Conservation (phyloP, 345 rosid species). For the Syzygium grande region DNA sequence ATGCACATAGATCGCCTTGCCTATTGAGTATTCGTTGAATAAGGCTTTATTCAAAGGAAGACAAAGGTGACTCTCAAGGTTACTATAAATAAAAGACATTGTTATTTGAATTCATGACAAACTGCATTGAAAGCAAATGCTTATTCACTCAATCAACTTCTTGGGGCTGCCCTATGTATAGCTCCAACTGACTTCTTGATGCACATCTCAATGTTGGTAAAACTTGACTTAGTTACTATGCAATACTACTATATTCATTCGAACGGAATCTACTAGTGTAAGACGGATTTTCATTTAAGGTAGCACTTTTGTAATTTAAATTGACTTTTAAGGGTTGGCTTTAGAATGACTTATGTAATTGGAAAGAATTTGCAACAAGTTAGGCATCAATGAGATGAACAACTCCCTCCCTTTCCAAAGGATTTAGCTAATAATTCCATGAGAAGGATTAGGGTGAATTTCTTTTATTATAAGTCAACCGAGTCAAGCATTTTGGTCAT, state of each 20-base stretch:
- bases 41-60: background rate
- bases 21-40: no score
- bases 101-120: no score
- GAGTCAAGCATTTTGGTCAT: background rate
- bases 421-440: background rate
- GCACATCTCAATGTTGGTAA: background rate
- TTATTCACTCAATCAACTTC: background rate
- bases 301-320: background rate
- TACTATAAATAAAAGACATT: no score
- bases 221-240: background rate
- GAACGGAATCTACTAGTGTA: no score
- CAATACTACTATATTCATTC: background rate
- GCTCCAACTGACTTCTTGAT: fast-evolving
- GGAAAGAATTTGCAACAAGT: background rate
- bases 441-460: background rate
- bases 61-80: fast-evolving
- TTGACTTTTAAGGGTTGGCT: background rate
- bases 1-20: background rate
- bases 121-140: fast-evolving
- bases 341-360: background rate
- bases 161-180: fast-evolving
- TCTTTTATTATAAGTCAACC: background rate
- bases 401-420: background rate
- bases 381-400: background rate
- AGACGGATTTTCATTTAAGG: background rate